These are phyloP conservation scores for Xylaria sp. DNA, from an alignment of 2,329 filamentous ascomycete genomes.

Conservation along the genomic window DNA sequence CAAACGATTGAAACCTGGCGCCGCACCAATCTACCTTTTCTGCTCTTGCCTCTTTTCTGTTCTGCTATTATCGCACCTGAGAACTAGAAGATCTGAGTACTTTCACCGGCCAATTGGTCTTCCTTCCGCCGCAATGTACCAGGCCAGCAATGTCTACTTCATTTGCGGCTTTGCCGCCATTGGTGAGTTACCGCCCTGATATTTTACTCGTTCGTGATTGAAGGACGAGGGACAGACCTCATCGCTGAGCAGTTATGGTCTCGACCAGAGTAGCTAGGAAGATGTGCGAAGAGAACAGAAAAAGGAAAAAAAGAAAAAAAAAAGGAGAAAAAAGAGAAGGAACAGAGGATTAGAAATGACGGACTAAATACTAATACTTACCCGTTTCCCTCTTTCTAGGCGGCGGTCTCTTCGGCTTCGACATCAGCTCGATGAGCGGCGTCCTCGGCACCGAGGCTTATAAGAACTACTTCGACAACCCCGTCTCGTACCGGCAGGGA, in stretches of 20 bases:
- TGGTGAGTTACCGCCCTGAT: constrained; percentile 53
- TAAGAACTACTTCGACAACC: constrained; percentile 76
- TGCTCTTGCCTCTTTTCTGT: background rate
- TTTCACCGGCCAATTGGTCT: background rate
- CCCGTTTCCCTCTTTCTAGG: constrained; percentile 54
- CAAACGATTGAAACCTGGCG: background rate
- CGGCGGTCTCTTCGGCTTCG: constrained; percentile 80
- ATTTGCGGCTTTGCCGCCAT: constrained; percentile 73
- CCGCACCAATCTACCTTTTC: background rate
- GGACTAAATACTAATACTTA: background rate
- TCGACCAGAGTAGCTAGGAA: background rate
- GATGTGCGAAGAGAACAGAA: background rate
- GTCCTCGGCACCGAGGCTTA: constrained; percentile 75
- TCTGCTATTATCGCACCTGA: background rate
- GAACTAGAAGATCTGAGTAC: background rate
- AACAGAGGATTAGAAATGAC: too few relatives aligned
- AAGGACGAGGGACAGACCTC: background rate
- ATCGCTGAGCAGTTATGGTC: background rate
- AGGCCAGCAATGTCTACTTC: constrained; percentile 65
- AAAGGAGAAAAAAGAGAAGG: background rate
- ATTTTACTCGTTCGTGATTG: background rate
- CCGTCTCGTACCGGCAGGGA: constrained; percentile 68
- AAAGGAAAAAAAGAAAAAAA: background rate
- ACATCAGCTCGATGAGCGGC: constrained; percentile 79
- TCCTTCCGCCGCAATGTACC: constrained; percentile 51